A percentile compares a stretch with the other conserved stretches of the same genome.
Evolutionary conservation across 805 yeast genomes (phyloP).

Genomic region (Cyberlindnera galapagoensis): DNA sequence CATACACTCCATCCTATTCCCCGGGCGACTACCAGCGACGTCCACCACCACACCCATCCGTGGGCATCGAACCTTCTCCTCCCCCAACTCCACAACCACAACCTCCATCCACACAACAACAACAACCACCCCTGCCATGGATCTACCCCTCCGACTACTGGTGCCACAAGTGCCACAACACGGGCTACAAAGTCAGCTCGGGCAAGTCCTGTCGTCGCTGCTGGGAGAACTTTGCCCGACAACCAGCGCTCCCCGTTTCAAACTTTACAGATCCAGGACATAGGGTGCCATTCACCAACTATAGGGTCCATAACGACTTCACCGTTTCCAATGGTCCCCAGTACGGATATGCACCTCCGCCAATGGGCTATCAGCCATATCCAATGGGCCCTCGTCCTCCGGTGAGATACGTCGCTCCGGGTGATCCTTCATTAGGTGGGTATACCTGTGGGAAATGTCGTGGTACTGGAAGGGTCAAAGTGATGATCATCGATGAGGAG

Average conservation of each 20-base stretch:
- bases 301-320: constrained; percentile 3
- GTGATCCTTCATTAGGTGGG: constrained; percentile 77
- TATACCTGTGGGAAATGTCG: constrained; percentile 53
- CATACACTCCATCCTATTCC: background rate
- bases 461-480: constrained; percentile 10
- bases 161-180: constrained; percentile 67
- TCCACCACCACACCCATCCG: constrained; percentile 1
- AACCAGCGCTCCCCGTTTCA: constrained; percentile 5
- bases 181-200: constrained; percentile 55
- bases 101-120: background rate
- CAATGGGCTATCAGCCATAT: constrained; percentile 5
- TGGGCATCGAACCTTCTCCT: background rate
- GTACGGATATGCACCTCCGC: no score
- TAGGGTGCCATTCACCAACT: constrained; percentile 15
- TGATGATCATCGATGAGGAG: constrained; percentile 6
- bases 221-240: constrained; percentile 50
- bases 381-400: constrained; percentile 1
- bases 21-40: background rate
- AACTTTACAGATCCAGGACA: constrained; percentile 4
- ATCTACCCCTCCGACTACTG: constrained; percentile 53
- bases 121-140: constrained; percentile 38
- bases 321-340: constrained; percentile 5
- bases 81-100: background rate
- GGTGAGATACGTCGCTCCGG: constrained; percentile 50
- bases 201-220: constrained; percentile 59